Evolutionary conservation across 78 protist genomes (phyloP).

Genomic region (Dictyostelium brefeldianum): DNA sequence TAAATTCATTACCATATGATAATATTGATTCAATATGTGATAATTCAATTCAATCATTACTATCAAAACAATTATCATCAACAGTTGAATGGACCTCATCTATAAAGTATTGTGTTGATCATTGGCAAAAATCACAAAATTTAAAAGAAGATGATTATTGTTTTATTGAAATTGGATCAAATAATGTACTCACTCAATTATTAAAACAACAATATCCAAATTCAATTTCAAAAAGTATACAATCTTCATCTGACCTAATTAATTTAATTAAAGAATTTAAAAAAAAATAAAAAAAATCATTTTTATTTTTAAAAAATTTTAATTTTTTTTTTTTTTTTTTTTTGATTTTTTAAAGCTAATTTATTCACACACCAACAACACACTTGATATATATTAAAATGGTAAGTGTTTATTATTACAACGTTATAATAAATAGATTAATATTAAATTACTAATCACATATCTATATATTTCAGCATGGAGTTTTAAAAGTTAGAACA

Average conservation of each 20-base stretch:
- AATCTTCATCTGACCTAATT: conserved; percentile 9
- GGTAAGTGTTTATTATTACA: not conserved
- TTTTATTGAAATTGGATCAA: conserved; percentile 62
- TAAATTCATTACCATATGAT: conserved; percentile 19
- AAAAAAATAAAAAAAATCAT: not conserved
- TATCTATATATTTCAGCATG: conserved; percentile 37
- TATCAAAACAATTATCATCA: conserved; percentile 40
- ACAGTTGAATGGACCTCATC: conserved; percentile 44
- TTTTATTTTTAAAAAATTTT: not conserved
- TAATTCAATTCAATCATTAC: not conserved
- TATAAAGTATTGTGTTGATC: conserved; percentile 40
- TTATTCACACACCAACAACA: not conserved
- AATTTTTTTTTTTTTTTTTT: not conserved
- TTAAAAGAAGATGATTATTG: not conserved
- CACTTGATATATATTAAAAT: not conserved
- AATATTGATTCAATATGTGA: not conserved
- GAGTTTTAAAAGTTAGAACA: conserved; percentile 79
- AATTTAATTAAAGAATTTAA: conserved; percentile 31
- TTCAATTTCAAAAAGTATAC: not conserved
- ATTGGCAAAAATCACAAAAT: conserved; percentile 30
- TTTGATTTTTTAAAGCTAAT: not conserved
- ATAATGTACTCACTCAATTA: conserved; percentile 26
- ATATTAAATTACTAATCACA: not conserved
- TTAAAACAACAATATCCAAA: conserved; percentile 37
- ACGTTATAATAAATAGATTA: not conserved